Base-by-base conservation (phyloP, 148 eudicot species). In the Cornus controversa region DNA sequence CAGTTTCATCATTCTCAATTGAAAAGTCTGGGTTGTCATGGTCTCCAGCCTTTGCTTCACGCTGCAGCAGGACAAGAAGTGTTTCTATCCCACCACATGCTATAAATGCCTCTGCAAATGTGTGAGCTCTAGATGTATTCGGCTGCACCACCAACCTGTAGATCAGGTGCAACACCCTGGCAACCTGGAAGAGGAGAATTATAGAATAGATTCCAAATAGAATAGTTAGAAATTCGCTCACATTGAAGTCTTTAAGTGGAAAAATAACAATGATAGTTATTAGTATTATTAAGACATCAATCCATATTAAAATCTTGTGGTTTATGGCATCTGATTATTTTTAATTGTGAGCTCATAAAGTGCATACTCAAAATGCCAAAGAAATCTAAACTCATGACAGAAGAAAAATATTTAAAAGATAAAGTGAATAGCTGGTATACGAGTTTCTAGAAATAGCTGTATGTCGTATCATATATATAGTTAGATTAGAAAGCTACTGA, bases 91-190 rank as follows among this genome's bases (percentile, higher is more conserved):
- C 99, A 75, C 99, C 98, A 78, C 92, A 90, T 70, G 98, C 90
- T 79, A 93, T 80, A 80, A 96, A 96, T 67, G 99, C 98, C 72
- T 93, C 93, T 5, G 98, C 92, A 81, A 96, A 96, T 72, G 83
- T 89, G 82, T 92, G 86, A 70, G 98, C 98, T 80, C 99, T 87
- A 69, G 91, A 88, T 62, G 90, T 84, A 84, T 96, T 96, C 75
- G 99, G 99, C 72, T 96, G 99, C 72, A 96, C 98, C 71, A 93
- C 94, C 89, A 96, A 83, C 86, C 99, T 89, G 83, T 93, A 91
- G 45, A 93, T 89, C 76, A 96, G 91, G 84, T 93, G 97, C 87
- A 96, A 84, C 82, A 92, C 91, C 89, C 99, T 86, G 68, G 95
- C 88, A 82, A 93, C 98, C 99, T 96, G 90, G 82, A 87, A 69